Evolutionary conservation across 148 eudicot species (phyloP), one percentile per base, ranked within the genome.

Genomic region (Persicaria maculosa): DNA sequence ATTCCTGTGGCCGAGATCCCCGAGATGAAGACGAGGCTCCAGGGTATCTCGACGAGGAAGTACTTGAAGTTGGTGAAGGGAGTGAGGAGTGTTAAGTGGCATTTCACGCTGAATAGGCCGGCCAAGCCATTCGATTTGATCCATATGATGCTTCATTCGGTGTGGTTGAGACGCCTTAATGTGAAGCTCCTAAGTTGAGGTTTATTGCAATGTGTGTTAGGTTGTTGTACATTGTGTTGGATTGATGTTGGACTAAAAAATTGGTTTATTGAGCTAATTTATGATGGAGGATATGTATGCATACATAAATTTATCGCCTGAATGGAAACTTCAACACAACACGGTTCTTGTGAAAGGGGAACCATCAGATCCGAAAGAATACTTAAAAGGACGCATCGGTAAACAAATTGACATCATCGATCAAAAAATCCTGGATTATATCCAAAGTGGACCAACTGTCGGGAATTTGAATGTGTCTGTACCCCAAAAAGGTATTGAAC

Each of bases 91-190:
- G 77, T 75, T 6, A 61, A 62, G 48, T 10, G 77, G 58, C 77
- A 75, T 25, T 75, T 75, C 65, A 62, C 77, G 0, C 15, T 75
- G 10, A 75, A 75, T 47, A 75, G 77, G 55, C 77, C 77, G 0
- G 17, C 77, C 5, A 64, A 62, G 71, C 77, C 77, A 4, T 75
- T 61, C 64, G 77, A 75, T 75, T 45, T 75, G 45, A 45, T 62
- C 64, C 77, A 75, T 47, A 75, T 75, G 77, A n/a, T 75, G 22
- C 53, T 75, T 61, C 77, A 75, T 64, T 75, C 77, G 20, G 6
- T 75, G 2, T 75, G 77, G 77, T n/a, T 75, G 40, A 61, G 77
- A 43, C 40, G 77, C n/a, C 77, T 75, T 25, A 64, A 75, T 44
- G 7, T 64, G 19, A 75, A 58, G 43, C 43, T 81, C 10, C 65